Evolutionary conservation across 306 rosid species (phyloP).

Genomic region (Purshia tridentata): DNA sequence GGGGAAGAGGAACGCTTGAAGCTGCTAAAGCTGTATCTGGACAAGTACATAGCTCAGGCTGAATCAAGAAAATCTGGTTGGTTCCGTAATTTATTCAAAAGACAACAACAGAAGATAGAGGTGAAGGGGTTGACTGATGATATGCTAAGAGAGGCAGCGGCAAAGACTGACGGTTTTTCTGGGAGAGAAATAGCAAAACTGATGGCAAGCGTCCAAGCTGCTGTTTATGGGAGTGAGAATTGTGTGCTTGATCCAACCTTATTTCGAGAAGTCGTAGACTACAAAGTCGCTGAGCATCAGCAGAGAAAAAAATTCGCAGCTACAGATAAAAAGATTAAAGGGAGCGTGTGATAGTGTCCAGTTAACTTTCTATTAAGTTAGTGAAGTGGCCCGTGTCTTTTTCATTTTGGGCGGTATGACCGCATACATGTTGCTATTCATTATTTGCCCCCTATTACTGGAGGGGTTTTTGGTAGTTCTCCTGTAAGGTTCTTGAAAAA

Average conservation of each 20-base stretch:
- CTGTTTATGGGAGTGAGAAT: slow-evolving; percentile 82
- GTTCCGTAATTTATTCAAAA: slow-evolving; percentile 54
- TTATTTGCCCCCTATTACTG: slow-evolving; percentile 39
- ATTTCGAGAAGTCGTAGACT: slow-evolving; percentile 88
- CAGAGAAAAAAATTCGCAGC: slow-evolving; percentile 83
- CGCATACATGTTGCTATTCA: slow-evolving; percentile 21
- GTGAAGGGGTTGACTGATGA: slow-evolving; percentile 81
- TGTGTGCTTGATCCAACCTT: slow-evolving; percentile 76
- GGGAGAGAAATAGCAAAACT: slow-evolving; percentile 96
- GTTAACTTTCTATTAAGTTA: slow-evolving; percentile 1
- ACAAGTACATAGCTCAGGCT: slow-evolving; percentile 80
- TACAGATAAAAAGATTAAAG: slow-evolving; percentile 31
- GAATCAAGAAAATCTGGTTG: slow-evolving; percentile 64
- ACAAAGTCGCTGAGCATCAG: slow-evolving; percentile 93
- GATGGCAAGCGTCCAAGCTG: slow-evolving; percentile 96
- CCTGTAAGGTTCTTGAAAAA: neutral
- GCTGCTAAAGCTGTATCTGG: slow-evolving; percentile 82
- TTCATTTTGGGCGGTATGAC: slow-evolving; percentile 28
- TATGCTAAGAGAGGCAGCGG: slow-evolving; percentile 77
- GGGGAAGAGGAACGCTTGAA: slow-evolving; percentile 87
- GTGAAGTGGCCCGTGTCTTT: slow-evolving; percentile 10
- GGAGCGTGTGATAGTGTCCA: slow-evolving; percentile 20
- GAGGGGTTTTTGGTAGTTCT: slow-evolving; percentile 47
- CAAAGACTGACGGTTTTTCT: slow-evolving; percentile 81
- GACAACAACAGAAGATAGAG: slow-evolving; percentile 66